Evolutionary conservation across 2,329 filamentous ascomycete species (phyloP), one percentile per base, ranked within the genome.

Genomic region (Mollisia scopiformis): DNA sequence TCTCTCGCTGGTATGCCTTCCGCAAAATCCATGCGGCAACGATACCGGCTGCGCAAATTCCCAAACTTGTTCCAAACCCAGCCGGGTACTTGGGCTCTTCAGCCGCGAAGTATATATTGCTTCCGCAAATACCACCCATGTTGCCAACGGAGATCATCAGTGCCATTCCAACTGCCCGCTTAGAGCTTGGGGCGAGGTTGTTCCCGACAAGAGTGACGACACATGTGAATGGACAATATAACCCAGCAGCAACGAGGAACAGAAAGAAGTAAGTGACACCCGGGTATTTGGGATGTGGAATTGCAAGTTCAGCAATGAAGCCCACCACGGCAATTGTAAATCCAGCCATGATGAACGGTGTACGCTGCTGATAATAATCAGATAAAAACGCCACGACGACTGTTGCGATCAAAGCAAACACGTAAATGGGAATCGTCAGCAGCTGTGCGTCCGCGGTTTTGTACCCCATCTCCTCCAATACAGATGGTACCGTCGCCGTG

Each of bases 221-320:
- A 72, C 95, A 93, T 8, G 90, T 79, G 60, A 96, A 90, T 69
- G 86, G 88, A 0, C 92, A 91, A 70, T 96, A 96, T 67, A 96
- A 94, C 1, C 93, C 92, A 62, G 93, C 80, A 0, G 93, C 92
- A 0, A 89, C 91, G 0, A 96, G 79, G 75, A 96, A 97, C n/a
- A 0, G 89, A 0, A 89, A 92, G 0, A 87, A 89, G 73, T 97
- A 97, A 70, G 92, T 88, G 0, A 93, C 86, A 0, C 80, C 82
- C 0, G 92, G 80, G 7, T 79, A 78, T 3, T 80, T 78, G 5
- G 84, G 57, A 14, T 65, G 55, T 19, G 60, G 59, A 14, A 59
- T 43, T 8, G 56, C 39, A 21, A 65, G 51, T 30, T 43, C 35
- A 25, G 25, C 59, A 23, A 65, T 60, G 46, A 57, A 58, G 14